A percentile compares a stretch with the other conserved stretches of the same genome.
Conservation (phyloP, 2,329 filamentous ascomycete genomes). For the Sporothrix variecibatus region DNA sequence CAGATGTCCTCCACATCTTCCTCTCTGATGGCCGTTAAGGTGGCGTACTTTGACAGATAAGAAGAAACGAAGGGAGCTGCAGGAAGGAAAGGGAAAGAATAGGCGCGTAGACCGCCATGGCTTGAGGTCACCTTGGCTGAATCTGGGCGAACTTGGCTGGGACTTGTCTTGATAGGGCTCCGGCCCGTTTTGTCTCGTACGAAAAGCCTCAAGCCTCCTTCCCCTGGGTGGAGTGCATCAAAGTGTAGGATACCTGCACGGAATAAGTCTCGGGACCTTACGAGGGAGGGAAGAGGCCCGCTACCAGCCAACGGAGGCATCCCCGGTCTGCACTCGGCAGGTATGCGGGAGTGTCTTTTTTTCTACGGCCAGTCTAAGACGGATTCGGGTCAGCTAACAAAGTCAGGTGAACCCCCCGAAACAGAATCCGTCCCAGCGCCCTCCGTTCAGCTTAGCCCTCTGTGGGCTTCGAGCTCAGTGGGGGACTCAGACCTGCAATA, state of each 20-base stretch:
- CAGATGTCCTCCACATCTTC: not conserved
- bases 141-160: not conserved
- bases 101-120: not conserved
- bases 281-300: not conserved
- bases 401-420: not conserved
- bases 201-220: not conserved
- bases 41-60: not conserved
- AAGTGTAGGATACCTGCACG: not conserved
- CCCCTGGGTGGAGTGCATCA: not conserved
- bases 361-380: not conserved
- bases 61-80: not conserved
- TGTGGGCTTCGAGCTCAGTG: not conserved
- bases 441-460: not conserved
- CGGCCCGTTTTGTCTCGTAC: not conserved
- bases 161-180: not conserved
- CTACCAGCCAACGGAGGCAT: not conserved
- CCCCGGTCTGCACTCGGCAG: not conserved
- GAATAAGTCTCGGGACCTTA: not conserved
- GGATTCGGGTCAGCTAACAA: not conserved
- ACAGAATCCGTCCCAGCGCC: not conserved
- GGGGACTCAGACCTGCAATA: not conserved
- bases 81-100: not conserved
- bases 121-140: not conserved
- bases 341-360: not conserved
- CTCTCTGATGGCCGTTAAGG: no score